These are phyloP conservation scores for Malbranchea zuffiana DNA, from an alignment of 2,329 filamentous ascomycete genomes.

Conservation along the genomic window DNA sequence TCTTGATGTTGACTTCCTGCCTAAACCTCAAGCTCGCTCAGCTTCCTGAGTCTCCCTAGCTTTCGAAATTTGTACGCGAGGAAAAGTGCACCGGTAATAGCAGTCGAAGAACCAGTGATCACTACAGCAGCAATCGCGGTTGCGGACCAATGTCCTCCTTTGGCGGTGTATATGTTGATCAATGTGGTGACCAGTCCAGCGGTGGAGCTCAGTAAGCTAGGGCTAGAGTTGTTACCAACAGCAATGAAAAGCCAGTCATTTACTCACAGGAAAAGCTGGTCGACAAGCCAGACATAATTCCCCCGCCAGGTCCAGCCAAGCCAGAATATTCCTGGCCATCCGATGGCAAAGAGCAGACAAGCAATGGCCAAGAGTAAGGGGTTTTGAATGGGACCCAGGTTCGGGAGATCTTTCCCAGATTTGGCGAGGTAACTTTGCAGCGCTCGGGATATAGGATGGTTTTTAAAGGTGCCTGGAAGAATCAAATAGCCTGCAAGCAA, in stretches of 20 bases:
- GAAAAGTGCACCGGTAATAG: background rate
- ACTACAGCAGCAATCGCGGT: conserved; percentile 34
- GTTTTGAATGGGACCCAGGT: conserved; percentile 27
- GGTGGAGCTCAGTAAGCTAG: conserved; percentile 36
- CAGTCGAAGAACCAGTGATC: conserved; percentile 19
- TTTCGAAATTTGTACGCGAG: background rate
- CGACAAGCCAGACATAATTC: conserved; percentile 47
- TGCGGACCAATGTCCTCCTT: conserved; percentile 36
- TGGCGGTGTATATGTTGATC: conserved; percentile 41
- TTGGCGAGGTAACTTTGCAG: conserved; percentile 21
- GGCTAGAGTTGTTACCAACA: conserved; percentile 16
- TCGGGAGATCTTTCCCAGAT: conserved; percentile 21
- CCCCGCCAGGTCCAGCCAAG: conserved; percentile 37
- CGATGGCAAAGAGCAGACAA: conserved; percentile 34
- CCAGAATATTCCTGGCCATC: conserved; percentile 32
- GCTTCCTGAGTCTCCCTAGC: background rate
- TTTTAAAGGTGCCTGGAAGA: conserved; percentile 44
- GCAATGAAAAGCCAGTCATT: conserved; percentile 7
- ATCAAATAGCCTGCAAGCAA: conserved; percentile 45
- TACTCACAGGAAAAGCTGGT: conserved; percentile 39
- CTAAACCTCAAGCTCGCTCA: too few species aligned
- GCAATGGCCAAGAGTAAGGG: conserved; percentile 37
- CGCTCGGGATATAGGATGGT: conserved; percentile 26
- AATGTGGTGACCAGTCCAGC: conserved; percentile 43
- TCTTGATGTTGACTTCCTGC: too few species aligned